These are phyloP conservation scores for Oropetium thomaeum DNA, from an alignment of 176 grass and related monocot species.

Conservation along the genomic window DNA sequence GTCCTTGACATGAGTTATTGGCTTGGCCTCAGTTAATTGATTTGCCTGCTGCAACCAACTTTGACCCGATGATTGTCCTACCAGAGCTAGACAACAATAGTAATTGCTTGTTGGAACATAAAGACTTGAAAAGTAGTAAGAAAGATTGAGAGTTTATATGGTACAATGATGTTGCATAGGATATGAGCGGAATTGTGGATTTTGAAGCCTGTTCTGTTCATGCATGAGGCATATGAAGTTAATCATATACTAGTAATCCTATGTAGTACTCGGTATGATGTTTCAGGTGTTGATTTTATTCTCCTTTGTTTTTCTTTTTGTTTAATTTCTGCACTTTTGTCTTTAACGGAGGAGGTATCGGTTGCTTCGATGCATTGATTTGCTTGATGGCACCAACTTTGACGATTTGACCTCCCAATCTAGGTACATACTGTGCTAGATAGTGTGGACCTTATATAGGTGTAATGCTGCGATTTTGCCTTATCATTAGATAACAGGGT, in stretches of 20 bases:
- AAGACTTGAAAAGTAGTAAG: background rate
- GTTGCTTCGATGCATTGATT: slow-evolving; percentile 14
- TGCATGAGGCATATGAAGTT: background rate
- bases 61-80: background rate
- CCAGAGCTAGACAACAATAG: background rate
- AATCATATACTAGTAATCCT: background rate
- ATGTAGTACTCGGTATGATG: background rate
- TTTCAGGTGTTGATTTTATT: background rate
- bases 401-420: background rate
- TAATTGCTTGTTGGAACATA: background rate
- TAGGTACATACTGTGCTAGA: background rate
- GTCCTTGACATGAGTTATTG: background rate
- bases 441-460: slow-evolving; percentile 6
- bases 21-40: background rate
- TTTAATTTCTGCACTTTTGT: background rate
- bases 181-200: background rate
- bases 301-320: background rate
- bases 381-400: background rate
- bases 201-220: background rate
- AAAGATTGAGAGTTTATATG: background rate
- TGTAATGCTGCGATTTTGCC: background rate
- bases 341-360: background rate
- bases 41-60: background rate
- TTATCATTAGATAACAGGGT: background rate
- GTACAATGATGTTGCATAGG: background rate